Evolutionary conservation across 2,329 filamentous ascomycete species (phyloP).

Genomic region (Fusarium denticulatum): DNA sequence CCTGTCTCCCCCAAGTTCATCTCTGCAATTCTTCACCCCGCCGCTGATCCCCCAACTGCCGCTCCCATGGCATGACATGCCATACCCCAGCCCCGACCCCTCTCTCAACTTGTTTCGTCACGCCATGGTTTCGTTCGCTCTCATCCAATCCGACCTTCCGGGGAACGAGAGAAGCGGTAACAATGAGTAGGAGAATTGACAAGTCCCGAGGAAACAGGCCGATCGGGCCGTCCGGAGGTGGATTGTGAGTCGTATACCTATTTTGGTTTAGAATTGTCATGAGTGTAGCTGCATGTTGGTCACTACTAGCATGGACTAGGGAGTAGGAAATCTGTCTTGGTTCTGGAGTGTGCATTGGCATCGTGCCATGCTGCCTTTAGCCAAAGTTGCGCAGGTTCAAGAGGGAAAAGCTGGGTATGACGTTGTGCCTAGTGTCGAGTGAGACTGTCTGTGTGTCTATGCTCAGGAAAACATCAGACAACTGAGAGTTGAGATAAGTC

Average conservation of each 20-base stretch:
- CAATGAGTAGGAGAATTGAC: background rate
- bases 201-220: slow-evolving; percentile 4
- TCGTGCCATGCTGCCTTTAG: background rate
- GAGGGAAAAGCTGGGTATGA: background rate
- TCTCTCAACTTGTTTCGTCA: background rate
- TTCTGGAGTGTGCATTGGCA: background rate
- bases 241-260: background rate
- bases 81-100: slow-evolving; percentile 7
- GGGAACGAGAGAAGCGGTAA: background rate
- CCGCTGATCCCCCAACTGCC: slow-evolving; percentile 21
- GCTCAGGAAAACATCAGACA: background rate
- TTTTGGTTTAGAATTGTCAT: background rate
- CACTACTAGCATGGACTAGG: background rate
- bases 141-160: background rate
- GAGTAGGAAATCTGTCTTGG: background rate
- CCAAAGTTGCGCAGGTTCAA: background rate
- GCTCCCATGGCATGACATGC: slow-evolving; percentile 8
- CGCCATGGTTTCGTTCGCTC: background rate
- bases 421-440: background rate
- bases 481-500: background rate
- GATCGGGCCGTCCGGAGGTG: slow-evolving; percentile 2
- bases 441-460: background rate
- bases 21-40: background rate
- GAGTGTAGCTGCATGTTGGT: background rate
- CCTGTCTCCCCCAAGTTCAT: background rate